Base-by-base conservation (phyloP, 1,284 basidiomycete species). In the Porodaedalea pini region DNA sequence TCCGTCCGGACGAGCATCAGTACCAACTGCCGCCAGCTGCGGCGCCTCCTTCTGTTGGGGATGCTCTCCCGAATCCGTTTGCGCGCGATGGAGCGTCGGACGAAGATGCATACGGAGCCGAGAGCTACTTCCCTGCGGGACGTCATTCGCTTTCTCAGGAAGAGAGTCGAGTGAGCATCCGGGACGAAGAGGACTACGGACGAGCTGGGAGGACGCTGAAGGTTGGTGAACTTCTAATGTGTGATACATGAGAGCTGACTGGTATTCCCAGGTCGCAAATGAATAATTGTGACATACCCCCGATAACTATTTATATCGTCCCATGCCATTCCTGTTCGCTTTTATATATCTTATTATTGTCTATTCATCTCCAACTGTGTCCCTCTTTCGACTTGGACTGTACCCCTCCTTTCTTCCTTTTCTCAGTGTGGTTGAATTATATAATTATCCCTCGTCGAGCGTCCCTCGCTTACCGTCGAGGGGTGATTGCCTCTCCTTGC, bases 181-280 rank as follows among this genome's bases (percentile, higher is more conserved):
- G 67, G 31, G 73, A 75, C 43, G 71, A 73, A 29, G 71, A 73
- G 40, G 74, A 75, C 40, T 72, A 76, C 57, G 71, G 68, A 29
- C 58, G 71, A 66, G 61, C 69, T 61, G 44, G 68, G 68, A 60
- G 76, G 59, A 75, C 79, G 44, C 65, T 80, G 51, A 78, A 78
- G 75, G 78, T 80, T 43, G 37, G 73, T 60, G 23, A 63, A 43
- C 11, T 43, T 40, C n/a, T 27, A 21, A n/a, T 25, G 11, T 40
- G 6, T 19, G n/a, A 17, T 56, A 49, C 7, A 19, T 39, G 37
- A 23, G 11, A 34, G 11, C 11, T 27, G 29, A 37, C 25, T 15
- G 25, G 15, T 31, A 45, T 27, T 15, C 23, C 15, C 25, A 58
- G 57, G 57, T 58, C 19, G 57, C 57, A 39, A 58, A 58, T 54